These are phyloP conservation scores for Fusarium tanahbumbuense DNA, from an alignment of 2,329 filamentous ascomycete genomes.

Conservation along the genomic window DNA sequence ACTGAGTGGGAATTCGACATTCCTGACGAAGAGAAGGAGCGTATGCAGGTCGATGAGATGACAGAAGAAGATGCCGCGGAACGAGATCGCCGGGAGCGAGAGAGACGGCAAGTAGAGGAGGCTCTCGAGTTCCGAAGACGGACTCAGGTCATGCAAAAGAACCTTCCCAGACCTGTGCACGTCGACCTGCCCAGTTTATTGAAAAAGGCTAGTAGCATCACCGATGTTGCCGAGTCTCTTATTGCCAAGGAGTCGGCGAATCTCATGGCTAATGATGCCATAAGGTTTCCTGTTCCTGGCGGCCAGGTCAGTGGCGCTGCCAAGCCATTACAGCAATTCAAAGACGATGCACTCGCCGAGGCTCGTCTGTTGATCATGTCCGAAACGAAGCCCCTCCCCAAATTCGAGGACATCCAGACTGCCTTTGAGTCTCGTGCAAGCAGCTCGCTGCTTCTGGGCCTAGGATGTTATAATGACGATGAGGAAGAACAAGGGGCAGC, in stretches of 20 bases:
- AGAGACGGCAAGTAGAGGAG: slow-evolving; percentile 77
- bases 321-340: slow-evolving; percentile 70
- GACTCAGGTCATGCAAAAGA: slow-evolving; percentile 90
- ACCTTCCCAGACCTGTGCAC: slow-evolving; percentile 78
- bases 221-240: slow-evolving; percentile 73
- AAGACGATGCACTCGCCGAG: slow-evolving; percentile 77
- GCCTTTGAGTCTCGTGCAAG: slow-evolving; percentile 65
- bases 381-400: slow-evolving; percentile 68
- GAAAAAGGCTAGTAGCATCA: slow-evolving; percentile 68
- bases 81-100: slow-evolving; percentile 81
- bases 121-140: slow-evolving; percentile 84
- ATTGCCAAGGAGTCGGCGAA: slow-evolving; percentile 82
- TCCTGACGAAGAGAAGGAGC: slow-evolving; percentile 82
- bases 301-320: slow-evolving; percentile 72
- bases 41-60: slow-evolving; percentile 58
- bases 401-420: slow-evolving; percentile 62
- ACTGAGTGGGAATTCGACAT: slow-evolving; percentile 94
- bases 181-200: slow-evolving; percentile 79
- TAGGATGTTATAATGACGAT: slow-evolving; percentile 84
- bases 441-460: slow-evolving; percentile 75
- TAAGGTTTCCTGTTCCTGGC: slow-evolving; percentile 77
- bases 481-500: slow-evolving; percentile 73
- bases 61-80: slow-evolving; percentile 73
- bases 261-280: slow-evolving; percentile 84
- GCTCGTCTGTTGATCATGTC: slow-evolving; percentile 82